Percentiles rank a stretch among this genome's conserved stretches.
These are phyloP conservation scores for Rhypophila decipiens DNA, from an alignment of 495 filamentous ascomycete genomes.

Conservation along the genomic window DNA sequence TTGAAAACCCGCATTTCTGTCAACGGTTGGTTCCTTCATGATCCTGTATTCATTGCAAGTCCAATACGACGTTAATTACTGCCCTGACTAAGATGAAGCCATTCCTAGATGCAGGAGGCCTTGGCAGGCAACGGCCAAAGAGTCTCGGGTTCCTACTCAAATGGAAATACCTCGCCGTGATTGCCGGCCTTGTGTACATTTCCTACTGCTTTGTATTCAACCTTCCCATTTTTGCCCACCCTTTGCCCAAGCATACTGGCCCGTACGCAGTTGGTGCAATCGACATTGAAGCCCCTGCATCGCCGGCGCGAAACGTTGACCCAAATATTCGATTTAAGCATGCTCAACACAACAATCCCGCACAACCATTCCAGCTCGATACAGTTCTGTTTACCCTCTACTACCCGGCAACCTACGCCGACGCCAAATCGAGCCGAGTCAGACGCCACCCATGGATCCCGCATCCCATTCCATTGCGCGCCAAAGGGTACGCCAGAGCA, in stretches of 20 bases:
- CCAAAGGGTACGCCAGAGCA: constrained; percentile 43
- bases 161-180: constrained; percentile 14
- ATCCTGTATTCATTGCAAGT: no score
- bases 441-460: constrained; percentile 44
- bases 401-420: constrained; percentile 33
- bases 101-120: no score
- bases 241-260: constrained; percentile 42
- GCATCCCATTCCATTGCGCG: constrained; percentile 40
- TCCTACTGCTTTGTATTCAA: constrained; percentile 34
- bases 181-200: constrained; percentile 18
- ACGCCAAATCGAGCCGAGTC: background rate
- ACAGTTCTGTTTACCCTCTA: constrained; percentile 46
- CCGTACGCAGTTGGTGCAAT: constrained; percentile 40
- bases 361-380: constrained; percentile 41
- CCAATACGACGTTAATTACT: no score
- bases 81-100: no score
- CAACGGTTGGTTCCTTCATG: no score
- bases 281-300: constrained; percentile 40
- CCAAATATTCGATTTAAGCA: constrained; percentile 28
- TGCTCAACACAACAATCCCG: constrained; percentile 25
- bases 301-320: constrained; percentile 25
- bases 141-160: background rate
- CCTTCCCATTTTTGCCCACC: constrained; percentile 35
- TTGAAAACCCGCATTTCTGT: no score
- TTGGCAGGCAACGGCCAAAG: no score